Conservation (phyloP, 2,329 filamentous ascomycete genomes). For the Botrytis porri region DNA sequence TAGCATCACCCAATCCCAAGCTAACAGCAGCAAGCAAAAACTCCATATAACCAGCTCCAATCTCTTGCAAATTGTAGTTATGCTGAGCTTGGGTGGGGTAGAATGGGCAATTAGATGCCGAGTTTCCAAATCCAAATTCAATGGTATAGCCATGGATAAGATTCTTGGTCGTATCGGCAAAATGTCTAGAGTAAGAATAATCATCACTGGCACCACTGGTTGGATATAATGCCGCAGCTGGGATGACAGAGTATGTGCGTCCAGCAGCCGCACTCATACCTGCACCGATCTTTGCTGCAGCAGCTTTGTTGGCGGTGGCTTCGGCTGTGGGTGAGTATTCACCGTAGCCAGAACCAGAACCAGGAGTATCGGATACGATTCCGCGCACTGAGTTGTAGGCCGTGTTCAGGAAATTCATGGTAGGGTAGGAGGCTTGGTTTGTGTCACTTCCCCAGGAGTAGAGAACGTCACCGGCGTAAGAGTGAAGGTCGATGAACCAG, state of each 20-base stretch:
- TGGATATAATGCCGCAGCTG: slow-evolving; percentile 45
- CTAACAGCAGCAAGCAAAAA: slow-evolving; percentile 35
- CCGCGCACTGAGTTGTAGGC: slow-evolving; percentile 52
- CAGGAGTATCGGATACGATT: slow-evolving; percentile 41
- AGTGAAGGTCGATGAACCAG: slow-evolving; percentile 60
- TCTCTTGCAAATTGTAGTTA: slow-evolving; percentile 46
- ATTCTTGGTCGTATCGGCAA: slow-evolving; percentile 39
- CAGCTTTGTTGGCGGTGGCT: slow-evolving; percentile 37
- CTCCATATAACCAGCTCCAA: slow-evolving; percentile 49
- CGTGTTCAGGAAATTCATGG: slow-evolving; percentile 52
- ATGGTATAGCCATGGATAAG: slow-evolving; percentile 46
- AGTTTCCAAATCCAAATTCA: slow-evolving; percentile 46
- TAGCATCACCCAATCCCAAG: slow-evolving; percentile 1
- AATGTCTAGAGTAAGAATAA: slow-evolving; percentile 47
- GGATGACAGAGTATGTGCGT: slow-evolving; percentile 41
- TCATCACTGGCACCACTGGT: slow-evolving; percentile 48
- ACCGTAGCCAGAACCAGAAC: slow-evolving; percentile 41
- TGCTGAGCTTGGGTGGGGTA: slow-evolving; percentile 47
- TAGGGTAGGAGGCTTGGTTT: slow-evolving; percentile 45
- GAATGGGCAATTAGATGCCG: slow-evolving; percentile 39
- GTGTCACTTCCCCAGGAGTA: slow-evolving; percentile 58
- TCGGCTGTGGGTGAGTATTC: slow-evolving; percentile 47
- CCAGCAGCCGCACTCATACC: slow-evolving; percentile 44
- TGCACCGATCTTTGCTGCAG: slow-evolving; percentile 39
- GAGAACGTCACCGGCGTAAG: slow-evolving; percentile 50